Base-by-base conservation (phyloP, 495 filamentous ascomycete species). In the Tricharina praecox region DNA sequence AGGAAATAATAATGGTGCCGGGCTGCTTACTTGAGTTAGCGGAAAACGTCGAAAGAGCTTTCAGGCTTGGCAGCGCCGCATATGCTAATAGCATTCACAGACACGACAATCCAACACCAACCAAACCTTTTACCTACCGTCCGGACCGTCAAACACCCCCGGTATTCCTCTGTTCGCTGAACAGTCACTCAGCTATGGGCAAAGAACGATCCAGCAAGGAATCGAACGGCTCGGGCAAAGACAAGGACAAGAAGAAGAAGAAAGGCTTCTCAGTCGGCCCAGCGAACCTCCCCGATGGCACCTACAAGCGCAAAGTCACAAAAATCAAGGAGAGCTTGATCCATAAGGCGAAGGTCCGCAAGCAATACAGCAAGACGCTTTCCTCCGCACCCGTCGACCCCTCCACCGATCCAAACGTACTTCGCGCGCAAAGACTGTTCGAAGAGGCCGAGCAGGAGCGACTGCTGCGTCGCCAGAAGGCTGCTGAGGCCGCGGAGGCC, bases 311-410 rank as follows among this genome's bases (percentile, higher is more conserved):
- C 50, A 95, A 95, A 74, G 88, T 81, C 39, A 76, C 85, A 67
- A 94, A 92, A 64, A 90, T 95, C 57, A 96, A 96, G 63, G 70
- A 78, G 47, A 74, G 82, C 52, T 68, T 97, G 40, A 94, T 97
- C 62, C 74, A 83, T 61, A 92, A 87, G 64, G 87, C 88, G 54
- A 93, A 94, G 64, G 71, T 93, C 39, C 93, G 86, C 64, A 94
- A 93, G 64, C 71, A 82, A 35, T 95, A 93, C 62, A 81, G 78
- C 54, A 97, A 94, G 64, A 66, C 93, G 48, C 84, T 86, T 61
- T 75, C 75, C 50, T 32, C 59, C 51, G 10, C 55, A 48, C 41
- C 66, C 58, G 48, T 67, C 45, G 59, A 64, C 34, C 28, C 45
- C 32, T 32, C 48, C 32, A 28, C 46, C 11, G 52, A 55, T 34